phyloP scores from a whole-genome alignment of 768 basidiomycete species.

The Agaricus subrufescens region DNA sequence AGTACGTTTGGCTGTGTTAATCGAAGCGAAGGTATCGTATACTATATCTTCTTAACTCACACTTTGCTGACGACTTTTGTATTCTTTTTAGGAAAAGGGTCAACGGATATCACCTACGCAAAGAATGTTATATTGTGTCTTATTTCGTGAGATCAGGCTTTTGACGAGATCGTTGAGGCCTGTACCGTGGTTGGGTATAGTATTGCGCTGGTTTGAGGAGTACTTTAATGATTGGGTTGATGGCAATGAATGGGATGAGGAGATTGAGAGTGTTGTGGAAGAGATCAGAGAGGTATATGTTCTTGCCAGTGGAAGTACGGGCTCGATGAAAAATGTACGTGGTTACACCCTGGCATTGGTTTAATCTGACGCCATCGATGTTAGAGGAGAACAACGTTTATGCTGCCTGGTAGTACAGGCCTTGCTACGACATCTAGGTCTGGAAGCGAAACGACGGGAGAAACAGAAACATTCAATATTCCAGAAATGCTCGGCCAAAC shows the following conservation, averaged over 20 bases:
- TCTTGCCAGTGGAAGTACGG: constrained; percentile 43
- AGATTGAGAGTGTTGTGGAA: constrained; percentile 38
- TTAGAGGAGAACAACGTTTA: constrained; percentile 14
- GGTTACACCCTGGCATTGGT: not conserved
- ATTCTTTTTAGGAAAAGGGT: constrained; percentile 44
- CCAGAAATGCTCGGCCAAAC: constrained; percentile 31
- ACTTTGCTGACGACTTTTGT: not conserved
- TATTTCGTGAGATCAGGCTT: constrained; percentile 63
- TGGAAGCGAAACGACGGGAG: constrained; percentile 9
- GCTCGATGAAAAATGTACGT: constrained; percentile 38
- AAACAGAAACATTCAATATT: constrained; percentile 21
- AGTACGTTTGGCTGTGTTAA: constrained; percentile 44
- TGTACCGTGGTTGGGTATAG: constrained; percentile 45
- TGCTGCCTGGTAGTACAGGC: not conserved
- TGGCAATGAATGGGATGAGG: constrained; percentile 25
- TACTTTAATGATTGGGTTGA: constrained; percentile 18
- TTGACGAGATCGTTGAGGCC: constrained; percentile 58
- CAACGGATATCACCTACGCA: constrained; percentile 49
- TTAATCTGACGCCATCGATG: not conserved
- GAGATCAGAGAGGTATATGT: constrained; percentile 48
- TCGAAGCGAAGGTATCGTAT: constrained; percentile 49
- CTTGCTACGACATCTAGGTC: constrained; percentile 9
- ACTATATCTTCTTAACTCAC: not conserved
- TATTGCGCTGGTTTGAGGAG: constrained; percentile 39
- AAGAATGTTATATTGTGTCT: constrained; percentile 50